Percentiles rank a stretch among this genome's conserved stretches.
Evolutionary conservation across 345 rosid genomes (phyloP).

Genomic region (Physaria fendleri): DNA sequence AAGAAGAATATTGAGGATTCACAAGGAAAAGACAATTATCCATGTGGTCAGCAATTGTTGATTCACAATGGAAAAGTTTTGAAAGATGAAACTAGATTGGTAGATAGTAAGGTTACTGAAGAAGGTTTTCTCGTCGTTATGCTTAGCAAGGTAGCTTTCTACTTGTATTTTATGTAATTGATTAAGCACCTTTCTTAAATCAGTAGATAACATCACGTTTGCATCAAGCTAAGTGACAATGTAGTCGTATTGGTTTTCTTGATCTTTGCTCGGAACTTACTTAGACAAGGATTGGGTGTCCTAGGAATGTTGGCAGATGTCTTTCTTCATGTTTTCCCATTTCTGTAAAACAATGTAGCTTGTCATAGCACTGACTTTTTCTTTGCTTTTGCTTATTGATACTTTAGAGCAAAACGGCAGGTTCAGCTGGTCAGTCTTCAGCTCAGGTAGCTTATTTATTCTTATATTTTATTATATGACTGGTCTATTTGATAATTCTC

Average conservation of each 20-base stretch:
- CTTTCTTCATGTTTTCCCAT: background rate
- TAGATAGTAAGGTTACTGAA: slow-evolving; percentile 76
- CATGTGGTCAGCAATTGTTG: slow-evolving; percentile 87
- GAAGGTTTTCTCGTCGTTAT: slow-evolving; percentile 98
- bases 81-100: slow-evolving; percentile 90
- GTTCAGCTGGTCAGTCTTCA: slow-evolving; percentile 51
- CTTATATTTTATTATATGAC: background rate
- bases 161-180: too few relatives aligned
- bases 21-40: slow-evolving; percentile 92
- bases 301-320: background rate
- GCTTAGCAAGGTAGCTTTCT: slow-evolving; percentile 99
- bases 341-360: background rate
- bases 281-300: background rate
- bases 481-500: background rate
- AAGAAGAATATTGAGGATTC: slow-evolving; percentile 95
- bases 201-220: background rate
- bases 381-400: slow-evolving; percentile 12
- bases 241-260: background rate
- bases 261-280: background rate
- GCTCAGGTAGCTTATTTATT: slow-evolving; percentile 43
- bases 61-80: slow-evolving; percentile 96
- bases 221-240: background rate
- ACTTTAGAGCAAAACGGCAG: slow-evolving; percentile 59
- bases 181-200: background rate
- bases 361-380: slow-evolving; percentile 6